Evolutionary conservation across 2,329 filamentous ascomycete species (phyloP).

Genomic region (Hymenoscyphus fraxineus): DNA sequence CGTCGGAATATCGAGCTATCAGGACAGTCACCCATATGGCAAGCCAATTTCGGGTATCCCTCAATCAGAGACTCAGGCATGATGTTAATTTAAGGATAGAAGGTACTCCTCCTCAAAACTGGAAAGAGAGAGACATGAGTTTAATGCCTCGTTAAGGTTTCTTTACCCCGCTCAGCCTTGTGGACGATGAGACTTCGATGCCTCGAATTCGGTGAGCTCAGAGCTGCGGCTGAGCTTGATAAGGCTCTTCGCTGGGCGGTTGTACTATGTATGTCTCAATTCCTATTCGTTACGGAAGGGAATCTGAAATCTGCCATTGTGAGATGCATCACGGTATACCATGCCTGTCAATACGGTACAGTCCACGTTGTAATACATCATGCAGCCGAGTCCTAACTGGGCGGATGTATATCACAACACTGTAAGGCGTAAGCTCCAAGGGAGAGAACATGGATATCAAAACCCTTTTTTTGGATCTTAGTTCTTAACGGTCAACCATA

Average conservation of each 20-base stretch:
- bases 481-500: no score
- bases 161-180: background rate
- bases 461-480: no score
- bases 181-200: background rate
- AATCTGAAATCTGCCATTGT: background rate
- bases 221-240: background rate
- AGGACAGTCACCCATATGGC: conserved; percentile 1
- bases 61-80: conserved; percentile 1
- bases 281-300: background rate
- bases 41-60: conserved; percentile 8
- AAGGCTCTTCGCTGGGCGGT: background rate
- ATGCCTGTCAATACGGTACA: background rate
- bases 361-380: background rate
- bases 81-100: background rate
- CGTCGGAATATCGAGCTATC: conserved; percentile 9
- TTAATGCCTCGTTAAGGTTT: background rate
- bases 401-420: no score
- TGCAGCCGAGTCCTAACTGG: background rate
- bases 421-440: no score
- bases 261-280: background rate
- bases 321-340: background rate
- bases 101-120: background rate
- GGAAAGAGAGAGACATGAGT: background rate
- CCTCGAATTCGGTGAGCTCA: background rate
- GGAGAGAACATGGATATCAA: no score